A percentile compares a stretch with the other conserved stretches of the same genome.
phyloP scores from a whole-genome alignment of 176 grass and related monocot genomes.

The Cenchrus fungigraminus region DNA sequence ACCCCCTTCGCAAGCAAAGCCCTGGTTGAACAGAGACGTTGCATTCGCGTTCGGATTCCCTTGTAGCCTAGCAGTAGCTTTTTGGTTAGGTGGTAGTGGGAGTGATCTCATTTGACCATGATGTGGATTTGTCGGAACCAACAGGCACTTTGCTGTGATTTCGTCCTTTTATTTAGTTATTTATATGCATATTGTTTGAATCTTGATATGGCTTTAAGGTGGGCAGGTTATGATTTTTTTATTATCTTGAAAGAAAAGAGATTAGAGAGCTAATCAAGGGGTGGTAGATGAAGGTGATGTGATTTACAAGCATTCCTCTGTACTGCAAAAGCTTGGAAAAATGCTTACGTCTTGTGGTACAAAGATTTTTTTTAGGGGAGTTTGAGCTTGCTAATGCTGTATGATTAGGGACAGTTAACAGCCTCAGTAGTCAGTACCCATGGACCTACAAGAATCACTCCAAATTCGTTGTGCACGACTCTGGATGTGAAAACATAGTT shows the following conservation, averaged over 20 bases:
- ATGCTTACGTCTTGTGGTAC: slow-evolving; percentile 21
- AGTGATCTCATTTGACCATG: slow-evolving; percentile 42
- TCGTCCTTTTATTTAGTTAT: background rate
- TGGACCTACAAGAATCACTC: slow-evolving; percentile 1
- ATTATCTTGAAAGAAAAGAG: background rate
- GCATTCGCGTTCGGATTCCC: slow-evolving; percentile 41
- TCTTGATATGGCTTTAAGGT: background rate
- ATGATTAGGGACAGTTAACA: slow-evolving; percentile 6
- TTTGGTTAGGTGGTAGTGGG: slow-evolving; percentile 50
- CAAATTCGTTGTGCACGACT: background rate
- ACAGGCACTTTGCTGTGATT: background rate
- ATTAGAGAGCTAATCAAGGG: background rate
- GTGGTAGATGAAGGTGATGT: background rate
- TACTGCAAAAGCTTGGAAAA: slow-evolving; percentile 16
- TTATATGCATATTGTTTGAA: background rate
- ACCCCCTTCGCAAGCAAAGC: slow-evolving; percentile 84
- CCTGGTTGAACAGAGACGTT: slow-evolving; percentile 24
- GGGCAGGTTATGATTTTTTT: background rate
- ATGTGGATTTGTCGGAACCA: slow-evolving; percentile 16
- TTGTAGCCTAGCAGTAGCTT: slow-evolving; percentile 4
- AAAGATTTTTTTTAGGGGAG: background rate
- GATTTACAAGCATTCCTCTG: slow-evolving; percentile 13
- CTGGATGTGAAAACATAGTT: background rate
- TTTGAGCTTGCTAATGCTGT: background rate
- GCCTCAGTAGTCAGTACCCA: background rate